Conservation (phyloP, 2,329 filamentous ascomycete species). For the Metarhizium brunneum region DNA sequence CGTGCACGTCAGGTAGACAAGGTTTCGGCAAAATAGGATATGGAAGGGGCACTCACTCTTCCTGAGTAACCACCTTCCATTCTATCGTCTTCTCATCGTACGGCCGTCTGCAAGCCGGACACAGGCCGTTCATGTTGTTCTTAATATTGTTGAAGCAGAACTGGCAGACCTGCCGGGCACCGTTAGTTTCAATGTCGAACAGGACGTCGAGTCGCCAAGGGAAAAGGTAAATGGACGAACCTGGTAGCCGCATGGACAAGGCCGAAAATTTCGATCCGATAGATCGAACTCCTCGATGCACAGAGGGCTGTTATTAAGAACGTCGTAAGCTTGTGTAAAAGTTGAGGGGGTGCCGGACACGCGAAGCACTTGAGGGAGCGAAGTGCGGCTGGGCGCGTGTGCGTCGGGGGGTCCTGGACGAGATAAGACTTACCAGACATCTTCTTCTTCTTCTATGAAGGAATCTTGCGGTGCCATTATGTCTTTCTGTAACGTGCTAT, state of each 20-base stretch:
- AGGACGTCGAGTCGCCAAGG: background rate
- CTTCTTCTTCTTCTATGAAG: slow-evolving; percentile 64
- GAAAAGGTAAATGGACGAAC: slow-evolving; percentile 36
- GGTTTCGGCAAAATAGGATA: background rate
- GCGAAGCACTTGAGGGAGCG: background rate
- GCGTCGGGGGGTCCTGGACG: slow-evolving; percentile 10
- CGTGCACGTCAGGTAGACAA: background rate
- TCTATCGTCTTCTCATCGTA: slow-evolving; percentile 97
- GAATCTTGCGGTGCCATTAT: slow-evolving; percentile 60
- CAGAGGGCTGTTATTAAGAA: slow-evolving; percentile 59
- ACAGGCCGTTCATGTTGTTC: slow-evolving; percentile 93
- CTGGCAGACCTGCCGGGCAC: slow-evolving; percentile 71
- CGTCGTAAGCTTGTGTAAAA: background rate
- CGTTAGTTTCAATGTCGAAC: background rate
- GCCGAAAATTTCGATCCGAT: slow-evolving; percentile 91
- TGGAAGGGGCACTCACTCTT: slow-evolving; percentile 61
- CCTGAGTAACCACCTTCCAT: slow-evolving; percentile 88
- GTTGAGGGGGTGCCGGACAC: background rate
- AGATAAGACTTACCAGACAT: slow-evolving; percentile 47
- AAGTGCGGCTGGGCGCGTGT: background rate
- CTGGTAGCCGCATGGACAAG: slow-evolving; percentile 97
- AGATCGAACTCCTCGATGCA: slow-evolving; percentile 99
- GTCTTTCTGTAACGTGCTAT: slow-evolving; percentile 11
- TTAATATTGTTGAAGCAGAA: slow-evolving; percentile 99
- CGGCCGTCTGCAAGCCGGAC: slow-evolving; percentile 89